Percentiles rank a stretch among this genome's conserved stretches.
These are phyloP conservation scores for Venturia carpophila DNA, from an alignment of 2,329 filamentous ascomycete genomes.

Conservation along the genomic window DNA sequence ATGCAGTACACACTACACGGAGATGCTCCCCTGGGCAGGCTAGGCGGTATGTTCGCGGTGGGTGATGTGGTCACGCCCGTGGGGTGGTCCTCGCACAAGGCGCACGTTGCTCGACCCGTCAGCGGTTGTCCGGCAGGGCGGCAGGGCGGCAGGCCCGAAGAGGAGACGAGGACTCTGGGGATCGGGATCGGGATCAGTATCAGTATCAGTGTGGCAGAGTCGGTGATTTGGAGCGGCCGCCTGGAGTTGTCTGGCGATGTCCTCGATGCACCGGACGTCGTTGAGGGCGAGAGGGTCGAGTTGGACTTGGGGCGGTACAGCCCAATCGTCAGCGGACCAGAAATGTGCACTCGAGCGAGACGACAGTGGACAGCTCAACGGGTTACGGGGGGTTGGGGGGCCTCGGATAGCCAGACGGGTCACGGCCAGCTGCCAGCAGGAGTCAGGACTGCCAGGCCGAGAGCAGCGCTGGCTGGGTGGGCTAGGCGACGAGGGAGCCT, in stretches of 20 bases:
- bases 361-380: neutral
- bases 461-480: neutral
- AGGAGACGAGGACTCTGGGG: neutral
- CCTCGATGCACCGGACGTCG: neutral
- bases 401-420: neutral
- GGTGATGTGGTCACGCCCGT: neutral
- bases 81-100: slow-evolving; percentile 11
- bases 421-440: no score
- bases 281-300: neutral
- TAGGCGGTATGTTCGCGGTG: neutral
- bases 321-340: neutral
- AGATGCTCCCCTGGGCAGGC: neutral
- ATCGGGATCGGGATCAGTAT: no score
- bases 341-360: neutral
- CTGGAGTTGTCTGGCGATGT: neutral
- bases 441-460: neutral
- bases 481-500: neutral
- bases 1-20: neutral
- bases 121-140: neutral
- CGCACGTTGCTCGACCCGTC: neutral
- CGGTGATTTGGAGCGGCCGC: neutral
- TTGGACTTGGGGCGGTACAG: no score
- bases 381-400: neutral
- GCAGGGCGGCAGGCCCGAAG: neutral
- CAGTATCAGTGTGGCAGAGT: neutral